Evolutionary conservation across 192 early-diverging fungal genomes (phyloP).

Genomic region (Chytriomyces sp.): DNA sequence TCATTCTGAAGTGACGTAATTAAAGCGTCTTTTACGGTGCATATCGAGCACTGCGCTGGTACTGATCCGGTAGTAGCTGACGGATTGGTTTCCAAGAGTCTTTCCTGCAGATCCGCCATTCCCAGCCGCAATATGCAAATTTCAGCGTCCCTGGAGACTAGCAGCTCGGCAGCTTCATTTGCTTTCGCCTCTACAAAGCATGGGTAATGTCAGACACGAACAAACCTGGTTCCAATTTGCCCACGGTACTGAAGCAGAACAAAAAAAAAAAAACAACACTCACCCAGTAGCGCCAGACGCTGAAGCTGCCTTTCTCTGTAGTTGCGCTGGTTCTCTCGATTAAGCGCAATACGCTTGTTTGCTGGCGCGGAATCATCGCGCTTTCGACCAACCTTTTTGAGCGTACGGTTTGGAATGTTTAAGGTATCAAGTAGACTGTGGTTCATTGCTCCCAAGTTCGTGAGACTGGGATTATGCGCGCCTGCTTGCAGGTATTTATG

Average conservation of each 20-base stretch:
- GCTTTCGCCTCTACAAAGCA: background rate
- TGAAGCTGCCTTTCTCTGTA: background rate
- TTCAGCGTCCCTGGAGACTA: background rate
- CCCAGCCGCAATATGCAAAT: background rate
- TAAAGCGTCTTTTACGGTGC: no score
- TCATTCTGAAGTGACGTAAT: no score
- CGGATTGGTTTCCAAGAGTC: no score
- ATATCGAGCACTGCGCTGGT: no score
- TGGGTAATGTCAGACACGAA: background rate
- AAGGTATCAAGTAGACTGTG: no score
- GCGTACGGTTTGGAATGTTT: no score
- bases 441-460: no score
- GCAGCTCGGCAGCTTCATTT: background rate
- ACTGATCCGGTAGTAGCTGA: no score
- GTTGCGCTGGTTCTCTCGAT: background rate
- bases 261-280: background rate
- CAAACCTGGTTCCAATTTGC: background rate
- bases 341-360: background rate
- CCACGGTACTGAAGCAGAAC: background rate
- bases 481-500: no score
- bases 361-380: background rate
- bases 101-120: background rate
- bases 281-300: background rate
- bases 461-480: no score
- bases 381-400: background rate